phyloP scores from a whole-genome alignment of 192 early-diverging fungal genomes.

The Phlyctochytrium planicorne region DNA sequence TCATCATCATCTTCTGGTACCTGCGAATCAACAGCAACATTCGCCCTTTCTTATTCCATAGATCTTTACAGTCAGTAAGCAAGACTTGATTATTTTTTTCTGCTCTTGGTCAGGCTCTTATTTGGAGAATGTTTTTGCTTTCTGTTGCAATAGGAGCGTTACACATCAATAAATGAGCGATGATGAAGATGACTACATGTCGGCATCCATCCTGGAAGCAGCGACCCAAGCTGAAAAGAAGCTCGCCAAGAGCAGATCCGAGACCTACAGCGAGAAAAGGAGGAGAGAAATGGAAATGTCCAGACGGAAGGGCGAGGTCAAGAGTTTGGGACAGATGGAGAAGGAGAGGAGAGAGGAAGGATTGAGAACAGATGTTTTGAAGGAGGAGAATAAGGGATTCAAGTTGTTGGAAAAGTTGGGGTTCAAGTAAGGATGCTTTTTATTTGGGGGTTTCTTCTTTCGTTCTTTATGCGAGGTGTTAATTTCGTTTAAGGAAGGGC shows the following conservation, averaged over 20 bases:
- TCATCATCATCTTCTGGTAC: too few species aligned
- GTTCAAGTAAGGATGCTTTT: conserved; percentile 30
- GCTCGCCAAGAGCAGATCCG: background rate
- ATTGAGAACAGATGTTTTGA: conserved; percentile 21
- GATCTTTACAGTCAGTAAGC: too few species aligned
- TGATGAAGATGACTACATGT: conserved; percentile 46
- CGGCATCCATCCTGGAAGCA: conserved; percentile 24
- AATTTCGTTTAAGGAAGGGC: conserved; percentile 29
- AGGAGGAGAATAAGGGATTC: conserved; percentile 40
- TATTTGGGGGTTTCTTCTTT: background rate
- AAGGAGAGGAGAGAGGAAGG: conserved; percentile 31
- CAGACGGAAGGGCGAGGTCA: conserved; percentile 15
- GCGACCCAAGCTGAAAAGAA: background rate
- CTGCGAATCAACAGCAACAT: too few species aligned
- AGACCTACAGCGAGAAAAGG: conserved; percentile 32
- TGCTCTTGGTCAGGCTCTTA: too few species aligned
- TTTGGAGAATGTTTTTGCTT: too few species aligned
- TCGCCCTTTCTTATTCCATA: too few species aligned
- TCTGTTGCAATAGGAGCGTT: too few species aligned
- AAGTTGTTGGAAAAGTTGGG: conserved; percentile 40
- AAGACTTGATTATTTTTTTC: too few species aligned
- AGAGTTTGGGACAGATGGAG: conserved; percentile 21
- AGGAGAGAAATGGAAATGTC: conserved; percentile 6
- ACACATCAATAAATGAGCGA: too few species aligned
- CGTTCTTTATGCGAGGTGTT: background rate